Conservation (phyloP, 129 eudicot genomes). For the Helianthus tuberosus region DNA sequence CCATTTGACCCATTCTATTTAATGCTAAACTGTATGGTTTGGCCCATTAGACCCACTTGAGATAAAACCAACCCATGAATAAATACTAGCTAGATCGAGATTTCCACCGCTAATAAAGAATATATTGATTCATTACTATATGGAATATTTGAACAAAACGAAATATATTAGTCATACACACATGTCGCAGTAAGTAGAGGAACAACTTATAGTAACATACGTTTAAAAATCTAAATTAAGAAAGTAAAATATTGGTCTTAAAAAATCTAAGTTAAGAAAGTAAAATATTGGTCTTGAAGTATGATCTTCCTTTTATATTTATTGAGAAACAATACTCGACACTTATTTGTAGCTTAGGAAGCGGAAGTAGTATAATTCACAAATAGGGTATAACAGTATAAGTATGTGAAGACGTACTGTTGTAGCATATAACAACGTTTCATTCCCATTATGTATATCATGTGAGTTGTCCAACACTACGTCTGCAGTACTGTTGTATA, state of each 20-base stretch:
- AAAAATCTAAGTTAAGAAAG: not conserved
- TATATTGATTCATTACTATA: slow-evolving; percentile 8
- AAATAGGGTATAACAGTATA: slow-evolving; percentile 13
- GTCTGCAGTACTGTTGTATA: slow-evolving; percentile 78
- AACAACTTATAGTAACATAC: slow-evolving; percentile 12
- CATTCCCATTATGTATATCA: slow-evolving; percentile 67
- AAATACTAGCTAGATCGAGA: not conserved
- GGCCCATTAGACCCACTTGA: slow-evolving; percentile 5
- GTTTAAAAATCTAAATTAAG: no score
- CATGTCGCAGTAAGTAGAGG: slow-evolving; percentile 3
- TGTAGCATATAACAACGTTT: slow-evolving; percentile 61
- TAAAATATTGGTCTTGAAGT: not conserved
- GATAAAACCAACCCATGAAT: not conserved
- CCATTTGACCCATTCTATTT: not conserved
- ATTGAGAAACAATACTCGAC: not conserved
- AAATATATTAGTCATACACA: not conserved
- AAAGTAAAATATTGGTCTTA: no score
- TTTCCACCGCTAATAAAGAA: not conserved
- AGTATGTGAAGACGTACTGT: slow-evolving; percentile 52
- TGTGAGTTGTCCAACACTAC: slow-evolving; percentile 65
- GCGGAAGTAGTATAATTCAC: not conserved
- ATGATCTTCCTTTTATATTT: not conserved
- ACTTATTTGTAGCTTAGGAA: slow-evolving; percentile 9
- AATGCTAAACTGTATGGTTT: not conserved
- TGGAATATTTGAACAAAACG: not conserved